phyloP scores from a whole-genome alignment of 2,329 filamentous ascomycete species.

The Macrophomina phaseolina region DNA sequence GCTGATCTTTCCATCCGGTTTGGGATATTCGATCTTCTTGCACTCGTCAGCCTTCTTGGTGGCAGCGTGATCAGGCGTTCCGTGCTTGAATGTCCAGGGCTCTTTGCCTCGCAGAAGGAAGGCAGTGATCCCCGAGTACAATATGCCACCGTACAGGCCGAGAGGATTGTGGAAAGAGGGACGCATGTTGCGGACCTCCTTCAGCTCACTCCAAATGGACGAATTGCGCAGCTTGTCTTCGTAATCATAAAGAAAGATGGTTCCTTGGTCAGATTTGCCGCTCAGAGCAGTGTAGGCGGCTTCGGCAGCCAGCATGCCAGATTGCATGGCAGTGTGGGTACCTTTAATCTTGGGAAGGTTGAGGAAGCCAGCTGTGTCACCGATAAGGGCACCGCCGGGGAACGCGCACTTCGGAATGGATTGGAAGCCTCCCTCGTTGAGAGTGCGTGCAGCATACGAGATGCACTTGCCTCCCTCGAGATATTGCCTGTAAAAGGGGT shows the following conservation, averaged over 20 bases:
- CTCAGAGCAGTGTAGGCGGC: conserved; percentile 80
- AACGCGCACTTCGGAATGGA: conserved; percentile 97
- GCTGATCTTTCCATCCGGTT: conserved; percentile 91
- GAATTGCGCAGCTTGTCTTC: conserved; percentile 86
- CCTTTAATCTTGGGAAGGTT: conserved; percentile 99
- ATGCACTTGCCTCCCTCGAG: conserved; percentile 98
- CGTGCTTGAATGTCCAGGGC: conserved; percentile 93
- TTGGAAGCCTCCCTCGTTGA: conserved; percentile 96
- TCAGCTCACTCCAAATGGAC: conserved; percentile 90
- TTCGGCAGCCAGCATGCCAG: conserved; percentile 94
- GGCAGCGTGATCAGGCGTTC: conserved; percentile 74
- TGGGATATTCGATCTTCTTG: conserved; percentile 92
- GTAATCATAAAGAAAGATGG: conserved; percentile 93
- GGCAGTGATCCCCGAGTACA: conserved; percentile 93
- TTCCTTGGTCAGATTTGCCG: conserved; percentile 54
- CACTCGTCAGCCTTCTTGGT: conserved; percentile 82
- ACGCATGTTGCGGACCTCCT: conserved; percentile 95
- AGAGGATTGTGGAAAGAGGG: conserved; percentile 90
- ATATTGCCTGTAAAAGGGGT: conserved; percentile 84
- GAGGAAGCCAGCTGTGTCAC: conserved; percentile 94
- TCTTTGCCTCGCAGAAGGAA: conserved; percentile 82
- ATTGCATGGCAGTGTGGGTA: conserved; percentile 97
- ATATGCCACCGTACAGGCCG: conserved; percentile 84
- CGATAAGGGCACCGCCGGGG: conserved; percentile 92
- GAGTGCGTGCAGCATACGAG: conserved; percentile 88